Conservation (phyloP, 768 basidiomycete genomes). For the Amanita thiersii region DNA sequence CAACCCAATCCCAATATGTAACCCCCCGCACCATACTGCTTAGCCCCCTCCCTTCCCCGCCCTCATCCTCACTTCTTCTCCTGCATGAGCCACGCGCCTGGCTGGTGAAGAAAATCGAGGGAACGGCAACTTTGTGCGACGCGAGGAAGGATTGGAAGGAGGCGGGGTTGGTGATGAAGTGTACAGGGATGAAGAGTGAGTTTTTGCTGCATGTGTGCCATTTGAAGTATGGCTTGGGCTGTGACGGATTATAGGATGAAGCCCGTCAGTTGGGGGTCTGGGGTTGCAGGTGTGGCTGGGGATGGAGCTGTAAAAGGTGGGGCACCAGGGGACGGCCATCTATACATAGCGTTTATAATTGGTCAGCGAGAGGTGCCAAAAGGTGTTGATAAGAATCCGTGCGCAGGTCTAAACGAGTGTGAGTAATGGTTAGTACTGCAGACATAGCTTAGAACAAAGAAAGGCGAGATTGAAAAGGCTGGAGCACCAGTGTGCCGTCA, state of each 20-base stretch:
- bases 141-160: slow-evolving; percentile 61
- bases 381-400: slow-evolving; percentile 80
- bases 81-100: slow-evolving; percentile 71
- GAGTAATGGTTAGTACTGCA: not conserved
- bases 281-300: slow-evolving; percentile 23
- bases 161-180: slow-evolving; percentile 65
- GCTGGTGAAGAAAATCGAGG: slow-evolving; percentile 80
- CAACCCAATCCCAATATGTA: slow-evolving; percentile 70
- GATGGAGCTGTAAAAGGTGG: slow-evolving; percentile 22
- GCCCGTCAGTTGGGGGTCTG: slow-evolving; percentile 41
- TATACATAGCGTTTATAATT: slow-evolving; percentile 87
- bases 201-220: slow-evolving; percentile 24
- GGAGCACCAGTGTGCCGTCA: slow-evolving; percentile 78
- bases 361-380: slow-evolving; percentile 83
- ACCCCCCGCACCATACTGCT: slow-evolving; percentile 49
- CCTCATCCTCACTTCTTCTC: slow-evolving; percentile 31
- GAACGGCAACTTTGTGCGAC: slow-evolving; percentile 61
- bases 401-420: slow-evolving; percentile 54
- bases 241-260: slow-evolving; percentile 53
- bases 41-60: slow-evolving; percentile 19
- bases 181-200: slow-evolving; percentile 54
- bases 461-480: not conserved
- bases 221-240: slow-evolving; percentile 32
- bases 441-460: not conserved
- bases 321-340: slow-evolving; percentile 42